A percentile compares a stretch with the other conserved stretches of the same genome.
Conservation (phyloP, 2,329 filamentous ascomycete species). For the Teratosphaeriaceae sp. region DNA sequence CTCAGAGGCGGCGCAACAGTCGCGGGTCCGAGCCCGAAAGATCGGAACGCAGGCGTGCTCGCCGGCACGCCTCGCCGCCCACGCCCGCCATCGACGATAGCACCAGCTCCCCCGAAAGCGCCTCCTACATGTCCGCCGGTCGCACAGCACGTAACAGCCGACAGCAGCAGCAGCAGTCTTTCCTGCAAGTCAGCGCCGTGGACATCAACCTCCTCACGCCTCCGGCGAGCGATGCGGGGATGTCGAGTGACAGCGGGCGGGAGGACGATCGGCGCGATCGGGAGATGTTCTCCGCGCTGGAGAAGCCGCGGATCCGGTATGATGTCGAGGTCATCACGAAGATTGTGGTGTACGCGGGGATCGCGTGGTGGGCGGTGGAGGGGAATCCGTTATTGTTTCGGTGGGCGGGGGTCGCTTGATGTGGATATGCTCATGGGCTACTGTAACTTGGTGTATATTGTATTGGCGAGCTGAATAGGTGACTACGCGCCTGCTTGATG, state of each 20-base stretch:
- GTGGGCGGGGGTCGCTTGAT: constrained; percentile 14
- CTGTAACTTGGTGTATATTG: no score
- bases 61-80: neutral
- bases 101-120: no score
- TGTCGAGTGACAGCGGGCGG: constrained; percentile 21
- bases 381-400: constrained; percentile 64
- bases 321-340: constrained; percentile 99
- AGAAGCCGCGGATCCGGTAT: constrained; percentile 84
- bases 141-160: no score
- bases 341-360: constrained; percentile 87
- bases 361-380: constrained; percentile 74
- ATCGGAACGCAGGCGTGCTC: neutral
- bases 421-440: no score
- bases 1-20: constrained; percentile 59
- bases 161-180: no score
- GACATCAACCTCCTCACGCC: constrained; percentile 31
- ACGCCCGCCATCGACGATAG: neutral
- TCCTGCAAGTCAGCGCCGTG: constrained; percentile 21
- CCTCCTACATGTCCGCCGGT: no score
- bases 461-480: no score
- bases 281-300: constrained; percentile 77
- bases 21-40: constrained; percentile 19
- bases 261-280: constrained; percentile 34
- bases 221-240: constrained; percentile 24
- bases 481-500: no score